A percentile compares a stretch with the other conserved stretches of the same genome.
phyloP scores from a whole-genome alignment of 306 rosid genomes.

The Styphnolobium japonicum region DNA sequence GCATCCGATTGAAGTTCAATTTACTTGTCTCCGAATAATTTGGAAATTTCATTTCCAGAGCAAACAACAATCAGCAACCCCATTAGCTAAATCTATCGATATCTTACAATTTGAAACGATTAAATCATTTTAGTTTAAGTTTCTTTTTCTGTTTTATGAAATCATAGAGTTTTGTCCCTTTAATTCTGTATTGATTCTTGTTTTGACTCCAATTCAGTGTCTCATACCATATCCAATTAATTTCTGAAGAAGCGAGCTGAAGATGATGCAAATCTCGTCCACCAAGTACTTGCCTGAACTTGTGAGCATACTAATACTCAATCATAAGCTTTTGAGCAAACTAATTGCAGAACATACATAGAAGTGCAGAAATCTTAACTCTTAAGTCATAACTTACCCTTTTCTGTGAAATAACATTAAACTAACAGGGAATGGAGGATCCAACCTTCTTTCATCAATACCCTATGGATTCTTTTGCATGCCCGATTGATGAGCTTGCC shows the following conservation, averaged over 20 bases:
- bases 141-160: background rate
- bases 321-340: background rate
- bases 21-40: background rate
- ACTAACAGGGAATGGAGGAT: slow-evolving; percentile 37
- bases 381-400: background rate
- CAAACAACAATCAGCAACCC: background rate
- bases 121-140: background rate
- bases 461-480: slow-evolving; percentile 20
- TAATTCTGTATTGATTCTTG: background rate
- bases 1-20: too few relatives aligned
- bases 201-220: slow-evolving; percentile 7
- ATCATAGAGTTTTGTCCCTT: background rate
- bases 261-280: slow-evolving; percentile 29
- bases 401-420: background rate
- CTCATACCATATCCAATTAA: background rate
- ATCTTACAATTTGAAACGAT: background rate
- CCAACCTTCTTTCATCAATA: slow-evolving; percentile 15
- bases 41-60: background rate
- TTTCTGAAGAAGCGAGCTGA: background rate
- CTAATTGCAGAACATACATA: background rate
- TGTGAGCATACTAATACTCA: slow-evolving; percentile 16
- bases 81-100: background rate
- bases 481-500: slow-evolving; percentile 29
- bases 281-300: slow-evolving; percentile 26
- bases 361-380: background rate